Base-by-base conservation (phyloP, 2,329 filamentous ascomycete species). In the Aspergillus eucalypticola region DNA sequence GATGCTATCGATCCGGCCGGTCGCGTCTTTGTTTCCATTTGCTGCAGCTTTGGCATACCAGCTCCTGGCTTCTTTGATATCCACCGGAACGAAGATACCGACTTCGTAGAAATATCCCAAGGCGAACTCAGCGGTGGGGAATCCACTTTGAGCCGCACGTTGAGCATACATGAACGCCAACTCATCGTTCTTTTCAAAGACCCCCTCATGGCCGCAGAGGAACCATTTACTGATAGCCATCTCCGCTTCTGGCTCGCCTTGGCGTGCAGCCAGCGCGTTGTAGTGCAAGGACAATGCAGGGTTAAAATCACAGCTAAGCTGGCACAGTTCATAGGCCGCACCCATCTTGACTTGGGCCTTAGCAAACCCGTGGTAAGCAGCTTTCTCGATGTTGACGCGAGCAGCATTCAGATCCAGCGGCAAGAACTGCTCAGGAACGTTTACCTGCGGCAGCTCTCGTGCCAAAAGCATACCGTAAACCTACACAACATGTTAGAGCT, bases 211-310 rank as follows among this genome's bases (percentile, higher is more conserved):
- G 2, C 95, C 95, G 71, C 96, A 98, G 27, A 99, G 83, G 73
- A 98, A 99, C 95, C 95, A 99, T 76, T 96, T 95, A 77, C 94
- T 98, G 62, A 99, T 92, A 27, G 94, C 92, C 78, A 99, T 90
- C 61, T 96, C 92, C 0, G 94, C 95, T 74, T 99, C 95, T 0
- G 92, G 83, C 69, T 98, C 92, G 17, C 93, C 94, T 78, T 98
- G 95, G 65, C 90, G 88, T 11, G 95, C 90, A 21, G 95, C 94
- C 32, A 99, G 83, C 39, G 92, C 91, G 71, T 98, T 97, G 80
- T 99, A 99, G 74, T 99, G 95, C 56, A 99, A 79, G 1, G 94
- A 98, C 60, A 96, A 84, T 0, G 92, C 90, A 1, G 95, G 93
- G 69, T 96, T 92, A 76, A 99, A 99, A 65, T 97, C 92, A 76